Evolutionary conservation across 139 green algal genomes (phyloP).

Genomic region (Axilococcus clingmanii): DNA sequence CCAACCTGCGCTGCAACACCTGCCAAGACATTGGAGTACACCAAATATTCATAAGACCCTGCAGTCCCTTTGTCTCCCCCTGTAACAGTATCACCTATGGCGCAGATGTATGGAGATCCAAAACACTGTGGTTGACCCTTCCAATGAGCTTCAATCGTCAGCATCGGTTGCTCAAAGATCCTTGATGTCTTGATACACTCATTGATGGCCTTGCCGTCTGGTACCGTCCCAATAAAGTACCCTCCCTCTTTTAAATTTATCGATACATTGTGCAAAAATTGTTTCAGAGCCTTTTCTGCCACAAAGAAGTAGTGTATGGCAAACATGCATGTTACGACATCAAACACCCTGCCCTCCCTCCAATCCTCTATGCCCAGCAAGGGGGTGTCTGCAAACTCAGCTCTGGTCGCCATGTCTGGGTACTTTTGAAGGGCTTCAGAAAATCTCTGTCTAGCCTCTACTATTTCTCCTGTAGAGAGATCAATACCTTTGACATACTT

Average conservation of each 20-base stretch:
- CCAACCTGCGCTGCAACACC: constrained; percentile 37
- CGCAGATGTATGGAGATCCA: constrained; percentile 57
- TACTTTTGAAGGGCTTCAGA: not conserved
- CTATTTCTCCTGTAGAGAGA: constrained; percentile 67
- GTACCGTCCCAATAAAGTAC: constrained; percentile 76
- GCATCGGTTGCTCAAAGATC: constrained; percentile 33
- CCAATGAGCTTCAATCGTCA: constrained; percentile 55
- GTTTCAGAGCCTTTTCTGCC: constrained; percentile 42
- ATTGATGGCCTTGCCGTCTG: constrained; percentile 60
- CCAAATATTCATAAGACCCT: constrained; percentile 71
- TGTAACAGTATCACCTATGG: constrained; percentile 75
- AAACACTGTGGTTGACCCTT: constrained; percentile 35
- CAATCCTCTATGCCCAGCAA: constrained; percentile 32
- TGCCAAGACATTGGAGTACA: constrained; percentile 54
- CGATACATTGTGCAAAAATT: constrained; percentile 72
- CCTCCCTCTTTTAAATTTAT: constrained; percentile 70
- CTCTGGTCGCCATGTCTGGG: constrained; percentile 8
- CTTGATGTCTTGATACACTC: constrained; percentile 10
- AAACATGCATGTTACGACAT: constrained; percentile 88
- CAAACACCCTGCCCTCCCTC: constrained; percentile 31
- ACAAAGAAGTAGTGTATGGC: constrained; percentile 93
- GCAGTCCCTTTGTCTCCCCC: constrained; percentile 33
- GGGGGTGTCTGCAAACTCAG: constrained; percentile 30
- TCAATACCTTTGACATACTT: constrained; percentile 72
- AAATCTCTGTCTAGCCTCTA: constrained; percentile 52